Percentiles rank a stretch among this genome's conserved stretches.
Conservation (phyloP, 2,329 filamentous ascomycete genomes). For the Botrytis cinerea region DNA sequence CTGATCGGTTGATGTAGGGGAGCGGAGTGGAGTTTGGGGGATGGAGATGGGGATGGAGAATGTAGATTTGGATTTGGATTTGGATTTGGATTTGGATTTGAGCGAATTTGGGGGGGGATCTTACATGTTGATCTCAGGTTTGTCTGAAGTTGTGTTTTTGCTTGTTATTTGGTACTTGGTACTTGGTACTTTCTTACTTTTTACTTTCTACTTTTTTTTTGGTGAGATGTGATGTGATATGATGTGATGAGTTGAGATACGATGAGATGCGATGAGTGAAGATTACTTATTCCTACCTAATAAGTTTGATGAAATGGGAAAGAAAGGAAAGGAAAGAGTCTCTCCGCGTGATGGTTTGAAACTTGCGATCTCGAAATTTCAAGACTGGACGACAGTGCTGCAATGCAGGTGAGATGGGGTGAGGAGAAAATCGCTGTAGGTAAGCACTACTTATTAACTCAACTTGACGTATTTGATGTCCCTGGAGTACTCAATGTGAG, state of each 20-base stretch:
- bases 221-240: background rate
- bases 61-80: background rate
- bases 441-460: too few relatives aligned
- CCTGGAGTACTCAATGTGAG: background rate
- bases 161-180: background rate
- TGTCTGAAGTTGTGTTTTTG: background rate
- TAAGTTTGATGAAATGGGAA: background rate
- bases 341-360: background rate
- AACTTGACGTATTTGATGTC: too few relatives aligned
- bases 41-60: background rate
- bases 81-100: background rate
- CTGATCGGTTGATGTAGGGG: too few relatives aligned
- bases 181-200: background rate
- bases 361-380: background rate
- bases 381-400: background rate
- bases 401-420: background rate
- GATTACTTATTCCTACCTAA: background rate
- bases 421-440: background rate
- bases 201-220: background rate
- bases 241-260: too few relatives aligned
- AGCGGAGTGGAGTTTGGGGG: too few relatives aligned
- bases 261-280: background rate
- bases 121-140: background rate
- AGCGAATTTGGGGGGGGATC: too few relatives aligned
- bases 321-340: too few relatives aligned